Base-by-base conservation (phyloP, 78 protist genomes). In the Neovahlkampfia damariscottae region DNA sequence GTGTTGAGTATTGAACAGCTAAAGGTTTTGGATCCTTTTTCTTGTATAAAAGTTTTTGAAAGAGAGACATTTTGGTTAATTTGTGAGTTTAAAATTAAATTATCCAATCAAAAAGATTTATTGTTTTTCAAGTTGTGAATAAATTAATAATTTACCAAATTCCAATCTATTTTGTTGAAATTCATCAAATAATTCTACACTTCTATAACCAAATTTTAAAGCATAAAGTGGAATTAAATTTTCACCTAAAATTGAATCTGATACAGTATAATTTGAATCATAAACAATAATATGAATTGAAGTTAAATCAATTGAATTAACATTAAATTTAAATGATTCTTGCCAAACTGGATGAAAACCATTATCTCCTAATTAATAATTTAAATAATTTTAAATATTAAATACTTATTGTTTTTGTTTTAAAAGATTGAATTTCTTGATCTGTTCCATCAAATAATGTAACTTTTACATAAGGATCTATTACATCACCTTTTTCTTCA, bases 401-500 rank as follows among this genome's bases (percentile, higher is more conserved):
- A n/a, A n/a, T 35, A 10, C 27, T 19, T 34, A 78, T 58, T 3
- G 66, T 2, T 3, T 2, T 2, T 30, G 82, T 68, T 34, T 36
- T 32, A 5, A 38, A 41, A 3, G 7, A 38, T 7, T 36, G n/a
- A n/a, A n/a, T 8, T 35, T 69, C 2, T 31, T 77, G 76, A 1
- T 72, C 76, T 39, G 37, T 32, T 27, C 5, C 2, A 28, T 70
- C 80, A 5, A 2, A 19, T 19, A 77, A 5, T 38, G 7, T 7
- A 29, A 75, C 68, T 3, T 1, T 9, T 41, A 82, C 80, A 76
- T 76, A 82, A n/a, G 85, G 85, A 69, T 82, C 80, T 29, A 82
- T 34, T 19, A 82, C 29, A 6, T 82, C 80, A 0, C 85, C 85
- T n/a, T 19, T 66, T 30, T 30, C 31, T 28, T 4, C 6, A 5